These are phyloP conservation scores for Torulaspora pretoriensis DNA, from an alignment of 1,139 yeast genomes.

Conservation along the genomic window DNA sequence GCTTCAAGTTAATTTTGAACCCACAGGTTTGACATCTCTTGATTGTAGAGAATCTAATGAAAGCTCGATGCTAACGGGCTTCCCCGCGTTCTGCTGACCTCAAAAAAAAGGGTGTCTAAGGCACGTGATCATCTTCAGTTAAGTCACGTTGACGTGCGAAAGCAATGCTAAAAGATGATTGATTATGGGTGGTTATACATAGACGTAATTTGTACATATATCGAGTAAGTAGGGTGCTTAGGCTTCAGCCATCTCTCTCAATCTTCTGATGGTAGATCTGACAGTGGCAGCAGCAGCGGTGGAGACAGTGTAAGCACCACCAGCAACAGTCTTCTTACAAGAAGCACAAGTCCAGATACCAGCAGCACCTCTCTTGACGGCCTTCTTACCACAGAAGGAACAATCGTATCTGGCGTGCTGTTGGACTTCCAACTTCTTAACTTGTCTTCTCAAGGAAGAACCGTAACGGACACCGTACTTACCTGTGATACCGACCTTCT, in stretches of 20 bases:
- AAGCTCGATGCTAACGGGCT: no score
- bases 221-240: slow-evolving; percentile 40
- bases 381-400: slow-evolving; percentile 99
- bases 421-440: slow-evolving; percentile 98
- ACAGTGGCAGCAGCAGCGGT: slow-evolving; percentile 99
- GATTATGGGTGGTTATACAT: background rate
- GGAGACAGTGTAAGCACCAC: slow-evolving; percentile 99
- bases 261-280: slow-evolving; percentile 99
- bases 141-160: no score
- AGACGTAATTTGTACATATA: slow-evolving; percentile 3
- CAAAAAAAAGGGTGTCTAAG: no score
- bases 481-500: slow-evolving; percentile 99
- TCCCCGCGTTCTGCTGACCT: no score
- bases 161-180: background rate
- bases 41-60: no score
- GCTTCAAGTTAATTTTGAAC: no score
- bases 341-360: slow-evolving; percentile 99
- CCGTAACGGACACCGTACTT: slow-evolving; percentile 99
- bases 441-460: slow-evolving; percentile 99
- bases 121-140: no score
- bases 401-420: slow-evolving; percentile 99
- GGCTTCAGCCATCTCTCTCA: slow-evolving; percentile 99
- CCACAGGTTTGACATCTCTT: no score
- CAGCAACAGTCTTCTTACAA: slow-evolving; percentile 96
- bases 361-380: slow-evolving; percentile 96